phyloP scores from a whole-genome alignment of 345 rosid species.

The Boechera retrofracta region DNA sequence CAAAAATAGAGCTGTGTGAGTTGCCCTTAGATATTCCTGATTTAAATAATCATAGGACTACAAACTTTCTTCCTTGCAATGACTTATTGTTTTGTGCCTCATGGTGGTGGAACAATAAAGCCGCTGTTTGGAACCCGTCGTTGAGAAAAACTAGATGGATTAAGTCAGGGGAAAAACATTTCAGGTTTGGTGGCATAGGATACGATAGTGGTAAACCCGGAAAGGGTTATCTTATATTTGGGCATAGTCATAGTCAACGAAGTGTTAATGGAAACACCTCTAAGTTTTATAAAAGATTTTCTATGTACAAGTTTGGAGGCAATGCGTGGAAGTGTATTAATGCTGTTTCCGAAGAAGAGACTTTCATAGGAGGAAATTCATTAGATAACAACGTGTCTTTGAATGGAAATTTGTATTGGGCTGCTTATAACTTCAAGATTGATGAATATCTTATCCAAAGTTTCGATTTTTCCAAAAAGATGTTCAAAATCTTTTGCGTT shows the following conservation, averaged over 20 bases:
- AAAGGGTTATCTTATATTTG: neutral
- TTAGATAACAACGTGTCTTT: neutral
- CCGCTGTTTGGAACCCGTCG: neutral
- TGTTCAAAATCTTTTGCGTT: neutral
- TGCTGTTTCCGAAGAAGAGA: neutral
- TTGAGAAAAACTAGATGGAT: neutral
- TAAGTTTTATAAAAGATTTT: neutral
- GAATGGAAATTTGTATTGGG: conserved; percentile 12
- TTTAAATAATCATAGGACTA: neutral
- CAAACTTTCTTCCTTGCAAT: neutral
- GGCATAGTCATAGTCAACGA: neutral
- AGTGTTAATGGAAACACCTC: neutral
- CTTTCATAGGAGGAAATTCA: neutral
- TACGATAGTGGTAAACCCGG: neutral
- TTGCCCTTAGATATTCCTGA: neutral
- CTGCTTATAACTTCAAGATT: neutral
- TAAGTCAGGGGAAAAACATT: neutral
- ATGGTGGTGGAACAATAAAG: conserved; percentile 3
- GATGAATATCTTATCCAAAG: neutral
- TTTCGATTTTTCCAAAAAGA: neutral
- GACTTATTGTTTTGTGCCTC: conserved; percentile 8
- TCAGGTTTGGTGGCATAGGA: neutral
- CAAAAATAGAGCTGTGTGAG: neutral
- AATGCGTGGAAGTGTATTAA: conserved; percentile 4
- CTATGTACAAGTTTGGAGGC: neutral